These are phyloP conservation scores for Spergularia bocconei DNA, from an alignment of 148 eudicot species.

Conservation along the genomic window DNA sequence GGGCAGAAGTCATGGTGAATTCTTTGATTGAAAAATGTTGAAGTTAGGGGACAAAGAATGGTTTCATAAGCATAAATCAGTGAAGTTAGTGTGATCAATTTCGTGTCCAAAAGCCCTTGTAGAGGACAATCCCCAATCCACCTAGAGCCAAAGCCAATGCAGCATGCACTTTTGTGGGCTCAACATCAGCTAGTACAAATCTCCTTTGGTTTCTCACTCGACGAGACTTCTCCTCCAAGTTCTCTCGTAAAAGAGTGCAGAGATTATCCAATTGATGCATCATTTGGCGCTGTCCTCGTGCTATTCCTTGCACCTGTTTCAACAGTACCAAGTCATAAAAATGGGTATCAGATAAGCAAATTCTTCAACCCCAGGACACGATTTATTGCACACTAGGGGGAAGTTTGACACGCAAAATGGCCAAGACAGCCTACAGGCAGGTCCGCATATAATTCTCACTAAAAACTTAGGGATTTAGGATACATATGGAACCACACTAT, in stretches of 20 bases:
- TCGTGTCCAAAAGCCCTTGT: constrained; percentile 53
- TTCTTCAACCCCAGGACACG: too few relatives aligned
- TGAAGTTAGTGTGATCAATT: constrained; percentile 31
- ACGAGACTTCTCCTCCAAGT: constrained; percentile 39
- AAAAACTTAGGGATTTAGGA: too few relatives aligned
- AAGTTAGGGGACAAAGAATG: constrained; percentile 2
- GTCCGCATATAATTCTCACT: too few relatives aligned
- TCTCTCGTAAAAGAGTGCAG: constrained; percentile 54
- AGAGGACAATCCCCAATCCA: constrained; percentile 61
- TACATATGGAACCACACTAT: too few relatives aligned
- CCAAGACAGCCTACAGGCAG: too few relatives aligned
- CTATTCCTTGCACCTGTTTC: constrained; percentile 51
- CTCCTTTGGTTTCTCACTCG: constrained; percentile 35
- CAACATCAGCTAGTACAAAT: constrained; percentile 29
- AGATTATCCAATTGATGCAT: constrained; percentile 80
- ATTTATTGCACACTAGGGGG: too few relatives aligned
- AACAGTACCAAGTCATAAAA: background rate
- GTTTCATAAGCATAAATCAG: constrained; percentile 6
- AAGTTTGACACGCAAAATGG: too few relatives aligned
- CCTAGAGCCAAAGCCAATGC: constrained; percentile 50
- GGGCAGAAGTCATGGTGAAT: constrained; percentile 24
- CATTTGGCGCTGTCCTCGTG: constrained; percentile 80
- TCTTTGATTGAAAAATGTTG: background rate
- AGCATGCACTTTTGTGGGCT: constrained; percentile 34
- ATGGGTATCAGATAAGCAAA: too few relatives aligned